Conservation (phyloP, 2,329 filamentous ascomycete species). For the Diplodia sapinea region DNA sequence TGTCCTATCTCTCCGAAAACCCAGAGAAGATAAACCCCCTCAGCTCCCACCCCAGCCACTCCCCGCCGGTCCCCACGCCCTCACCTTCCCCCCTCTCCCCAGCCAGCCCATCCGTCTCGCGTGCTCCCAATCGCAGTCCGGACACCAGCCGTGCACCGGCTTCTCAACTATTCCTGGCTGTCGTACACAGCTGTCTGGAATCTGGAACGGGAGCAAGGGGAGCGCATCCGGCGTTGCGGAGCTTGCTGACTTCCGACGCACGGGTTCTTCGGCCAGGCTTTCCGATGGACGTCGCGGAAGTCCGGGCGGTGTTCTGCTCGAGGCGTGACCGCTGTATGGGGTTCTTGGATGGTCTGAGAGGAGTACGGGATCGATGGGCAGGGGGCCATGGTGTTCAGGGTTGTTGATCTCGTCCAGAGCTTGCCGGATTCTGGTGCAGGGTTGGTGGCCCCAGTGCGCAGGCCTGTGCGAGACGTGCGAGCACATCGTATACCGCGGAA, state of each 20-base stretch:
- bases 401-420: slow-evolving; percentile 13
- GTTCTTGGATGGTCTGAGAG: not conserved
- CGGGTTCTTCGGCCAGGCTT: not conserved
- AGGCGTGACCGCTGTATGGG: too few species aligned
- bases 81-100: slow-evolving; percentile 5
- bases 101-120: slow-evolving; percentile 21
- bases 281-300: not conserved
- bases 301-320: not conserved
- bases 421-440: not conserved
- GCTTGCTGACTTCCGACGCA: too few species aligned
- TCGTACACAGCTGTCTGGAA: not conserved
- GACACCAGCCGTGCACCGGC: slow-evolving; percentile 20
- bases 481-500: slow-evolving; percentile 19
- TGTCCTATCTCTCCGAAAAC: too few species aligned
- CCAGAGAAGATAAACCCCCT: not conserved
- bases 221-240: too few species aligned
- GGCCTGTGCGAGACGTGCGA: slow-evolving; percentile 12
- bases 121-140: slow-evolving; percentile 20
- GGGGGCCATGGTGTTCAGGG: not conserved
- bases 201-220: not conserved
- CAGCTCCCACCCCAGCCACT: slow-evolving; percentile 11
- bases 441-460: slow-evolving; percentile 13
- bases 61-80: not conserved
- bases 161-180: not conserved
- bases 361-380: slow-evolving; percentile 1